phyloP scores from a whole-genome alignment of 495 filamentous ascomycete genomes.

The Penicillium cosmopolitanum region DNA sequence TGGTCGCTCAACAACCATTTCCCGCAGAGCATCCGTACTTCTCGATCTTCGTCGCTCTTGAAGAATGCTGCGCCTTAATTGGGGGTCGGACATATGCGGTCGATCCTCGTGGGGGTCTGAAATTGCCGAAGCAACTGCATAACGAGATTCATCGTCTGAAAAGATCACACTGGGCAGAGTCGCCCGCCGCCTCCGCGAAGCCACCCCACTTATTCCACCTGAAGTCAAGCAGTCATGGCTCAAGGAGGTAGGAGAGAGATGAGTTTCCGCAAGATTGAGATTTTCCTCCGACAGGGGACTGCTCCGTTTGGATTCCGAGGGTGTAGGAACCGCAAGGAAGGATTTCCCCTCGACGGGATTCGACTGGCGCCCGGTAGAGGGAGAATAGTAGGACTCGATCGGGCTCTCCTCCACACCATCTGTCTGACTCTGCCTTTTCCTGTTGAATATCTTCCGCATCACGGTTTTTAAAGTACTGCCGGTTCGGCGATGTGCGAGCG shows the following conservation, averaged over 20 bases:
- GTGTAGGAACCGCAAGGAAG: conserved; percentile 26
- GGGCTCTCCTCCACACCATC: conserved; percentile 38
- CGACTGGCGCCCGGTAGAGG: conserved; percentile 3
- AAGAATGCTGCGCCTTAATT: conserved; percentile 25
- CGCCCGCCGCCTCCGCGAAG: conserved; percentile 39
- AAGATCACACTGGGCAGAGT: conserved; percentile 51
- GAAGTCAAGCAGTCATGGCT: conserved; percentile 28
- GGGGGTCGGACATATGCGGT: conserved; percentile 15
- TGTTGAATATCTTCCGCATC: conserved; percentile 53
- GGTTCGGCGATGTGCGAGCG: conserved; percentile 40
- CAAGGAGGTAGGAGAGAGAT: conserved; percentile 30
- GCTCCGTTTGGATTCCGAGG: conserved; percentile 31
- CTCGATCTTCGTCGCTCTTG: conserved; percentile 36
- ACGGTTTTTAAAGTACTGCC: conserved; percentile 52
- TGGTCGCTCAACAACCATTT: conserved; percentile 30
- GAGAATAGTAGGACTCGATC: conserved; percentile 20
- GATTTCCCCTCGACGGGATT: conserved; percentile 17
- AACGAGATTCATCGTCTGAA: conserved; percentile 44
- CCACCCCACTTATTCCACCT: conserved; percentile 24
- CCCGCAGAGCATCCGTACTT: conserved; percentile 35
- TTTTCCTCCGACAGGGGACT: conserved; percentile 31
- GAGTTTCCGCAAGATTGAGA: conserved; percentile 23
- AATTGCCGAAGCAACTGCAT: conserved; percentile 33
- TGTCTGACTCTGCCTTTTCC: conserved; percentile 44
- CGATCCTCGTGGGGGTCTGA: conserved; percentile 34